These are phyloP conservation scores for Coleophoma eucalyptorum DNA, from an alignment of 2,329 filamentous ascomycete species.

Conservation along the genomic window DNA sequence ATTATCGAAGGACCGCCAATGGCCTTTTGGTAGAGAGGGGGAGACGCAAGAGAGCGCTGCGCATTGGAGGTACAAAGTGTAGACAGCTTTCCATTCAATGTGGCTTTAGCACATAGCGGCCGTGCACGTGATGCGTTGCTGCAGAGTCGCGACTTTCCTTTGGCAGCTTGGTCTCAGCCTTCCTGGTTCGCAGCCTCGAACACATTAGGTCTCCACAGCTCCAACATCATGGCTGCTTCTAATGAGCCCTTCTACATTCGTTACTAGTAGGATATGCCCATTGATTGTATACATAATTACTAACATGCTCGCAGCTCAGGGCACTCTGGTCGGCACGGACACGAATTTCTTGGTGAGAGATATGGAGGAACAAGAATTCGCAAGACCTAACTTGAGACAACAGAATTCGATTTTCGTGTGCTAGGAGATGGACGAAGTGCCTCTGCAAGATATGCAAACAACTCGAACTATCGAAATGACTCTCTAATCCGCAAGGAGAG, in stretches of 20 bases:
- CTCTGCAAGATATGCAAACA: conserved; percentile 95
- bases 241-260: conserved; percentile 87
- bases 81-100: conserved; percentile 10
- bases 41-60: conserved; percentile 14
- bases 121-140: not conserved
- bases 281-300: conserved; percentile 2
- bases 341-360: not conserved
- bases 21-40: conserved; percentile 13
- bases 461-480: conserved; percentile 99
- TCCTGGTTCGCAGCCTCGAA: too few species aligned
- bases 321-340: conserved; percentile 41
- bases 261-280: conserved; percentile 77
- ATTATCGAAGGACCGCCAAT: conserved; percentile 4
- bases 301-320: conserved; percentile 66
- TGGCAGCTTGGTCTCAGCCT: not conserved
- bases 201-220: not conserved
- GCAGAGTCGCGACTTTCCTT: not conserved
- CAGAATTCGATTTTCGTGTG: conserved; percentile 95
- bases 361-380: not conserved
- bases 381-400: conserved; percentile 17
- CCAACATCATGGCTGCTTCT: conserved; percentile 27
- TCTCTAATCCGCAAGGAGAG: conserved; percentile 99
- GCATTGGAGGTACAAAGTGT: conserved; percentile 17
- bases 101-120: not conserved
- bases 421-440: conserved; percentile 91